Base-by-base conservation (phyloP, 805 yeast genomes). In the Candida yuanshanica region DNA sequence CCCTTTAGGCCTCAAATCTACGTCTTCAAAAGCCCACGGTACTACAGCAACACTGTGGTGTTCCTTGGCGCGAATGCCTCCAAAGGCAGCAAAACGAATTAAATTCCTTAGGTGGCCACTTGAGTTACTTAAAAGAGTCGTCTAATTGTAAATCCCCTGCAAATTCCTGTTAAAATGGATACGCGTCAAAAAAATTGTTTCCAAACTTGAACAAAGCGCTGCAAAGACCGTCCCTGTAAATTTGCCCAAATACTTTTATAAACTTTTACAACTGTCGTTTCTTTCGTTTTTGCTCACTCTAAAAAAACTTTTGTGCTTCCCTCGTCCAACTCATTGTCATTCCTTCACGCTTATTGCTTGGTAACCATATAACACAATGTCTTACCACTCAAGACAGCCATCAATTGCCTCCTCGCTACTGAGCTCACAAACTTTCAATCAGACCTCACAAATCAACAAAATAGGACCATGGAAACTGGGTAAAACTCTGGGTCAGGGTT, bases 401-500 rank as follows among this genome's bases (percentile, higher is more conserved):
- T 77, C 83, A 16, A 68, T 76, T 46, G 74, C 80, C 18, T 76
- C 83, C 31, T 72, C 82, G 34, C 60, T 73, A 51, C 64, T 72
- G 45, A 69, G 77, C 13, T 57, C 68, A 16, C 64, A 74, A 18
- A 64, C 69, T 16, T 53, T 65, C 40, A 74, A 58, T 46, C 72
- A 53, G 41, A 75, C 78, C 8, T 68, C 56, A 10, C 49, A 51
- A 35, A 43, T 53, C 21, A 53, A 67, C 45, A 66, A 68, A 22
- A 82, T 85, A 20, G 95, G 95, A 2, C 95, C 95, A 13, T 85
- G 95, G 95, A 74, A 74, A 50, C 66, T 85, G 40, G 93, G 93
- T 16, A 77, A 79, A 53, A 82, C 91, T 5, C 62, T 85, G 38
- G 95, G 95, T 4, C 72, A 84, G 51, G 95, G 95, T 14, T 85